Percentiles rank a stretch among this genome's conserved stretches.
These are phyloP conservation scores for Ceriops tagal DNA, from an alignment of 345 rosid species.

Conservation along the genomic window DNA sequence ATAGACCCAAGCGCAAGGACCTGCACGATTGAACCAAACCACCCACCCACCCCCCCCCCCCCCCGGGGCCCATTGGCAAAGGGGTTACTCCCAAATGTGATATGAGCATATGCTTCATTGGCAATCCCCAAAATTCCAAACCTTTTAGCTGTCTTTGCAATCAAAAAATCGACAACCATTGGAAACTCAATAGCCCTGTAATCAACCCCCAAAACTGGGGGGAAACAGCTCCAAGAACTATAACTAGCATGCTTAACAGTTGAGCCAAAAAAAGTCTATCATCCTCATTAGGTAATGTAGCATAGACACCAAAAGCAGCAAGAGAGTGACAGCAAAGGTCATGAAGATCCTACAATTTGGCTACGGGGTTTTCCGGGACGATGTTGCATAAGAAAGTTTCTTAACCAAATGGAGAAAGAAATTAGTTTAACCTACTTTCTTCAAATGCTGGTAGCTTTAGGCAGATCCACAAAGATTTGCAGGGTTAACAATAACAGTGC, in stretches of 20 bases:
- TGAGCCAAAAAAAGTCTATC: too few species aligned
- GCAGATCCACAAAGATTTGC: constrained; percentile 66
- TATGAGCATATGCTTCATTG: constrained; percentile 60
- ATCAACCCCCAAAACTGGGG: too few species aligned
- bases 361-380: too few species aligned
- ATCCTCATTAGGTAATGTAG: not conserved
- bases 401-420: not conserved
- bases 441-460: constrained; percentile 49
- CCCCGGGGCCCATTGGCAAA: constrained; percentile 80
- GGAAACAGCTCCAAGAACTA: too few species aligned
- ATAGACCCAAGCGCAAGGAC: constrained; percentile 58
- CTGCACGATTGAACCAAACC: constrained; percentile 45
- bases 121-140: constrained; percentile 63
- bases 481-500: constrained; percentile 58
- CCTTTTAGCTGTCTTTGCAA: constrained; percentile 60
- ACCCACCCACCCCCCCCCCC: too few species aligned
- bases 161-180: constrained; percentile 8
- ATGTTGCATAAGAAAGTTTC: not conserved
- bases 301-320: not conserved
- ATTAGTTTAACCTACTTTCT: constrained; percentile 32
- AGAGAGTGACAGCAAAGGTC: too few species aligned
- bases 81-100: constrained; percentile 46
- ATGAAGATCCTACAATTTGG: too few species aligned
- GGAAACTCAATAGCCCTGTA: not conserved
- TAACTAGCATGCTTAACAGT: too few species aligned